Base-by-base conservation (phyloP, 2,329 filamentous ascomycete species). In the Aureobasidium uvarum region DNA sequence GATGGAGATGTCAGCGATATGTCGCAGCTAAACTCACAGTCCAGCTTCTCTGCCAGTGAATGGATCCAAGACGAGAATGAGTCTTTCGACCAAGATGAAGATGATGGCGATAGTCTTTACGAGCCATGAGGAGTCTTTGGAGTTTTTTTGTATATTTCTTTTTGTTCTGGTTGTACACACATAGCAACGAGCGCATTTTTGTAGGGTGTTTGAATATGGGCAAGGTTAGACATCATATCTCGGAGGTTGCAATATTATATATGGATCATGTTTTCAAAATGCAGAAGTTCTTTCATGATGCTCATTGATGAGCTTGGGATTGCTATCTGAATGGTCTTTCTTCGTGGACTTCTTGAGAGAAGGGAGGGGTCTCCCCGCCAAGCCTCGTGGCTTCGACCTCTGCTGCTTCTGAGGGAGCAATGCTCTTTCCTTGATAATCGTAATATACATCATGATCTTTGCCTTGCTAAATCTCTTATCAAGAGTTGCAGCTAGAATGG, bases 131-230 rank as follows among this genome's bases (percentile, higher is more conserved):
- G 38, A 46, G 50, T 16, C 16, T 25, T 25, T 38, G 46, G 31
- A 62, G 43, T 62, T 50, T 45, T 58, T 60, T n/a, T 51, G 56
- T 38, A 46, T 50, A 41, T 31, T 41, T 62, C 10, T 33, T 5
- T 5, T 28, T 25, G 25, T 1, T 25, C 28, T 31, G 23, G 2
- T 41, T 38, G 39, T 31, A 43, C 55, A 39, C n/a, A 60, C 56
- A 60, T 60, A 38, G 58, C 45, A 46, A 51, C 6, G 58, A 51
- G 31, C 20, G 56, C 39, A 41, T 25, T 28, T 45, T 33, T 33
- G 20, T 8, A 13, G 38, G n/a, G n/a, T 0, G n/a, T 55, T 28
- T 11, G 18, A 11, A 25, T 14, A 36, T 5, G n/a, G n/a, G 16
- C 2, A 13, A 23, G 31, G 20, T 48, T 48, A 4, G 13, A 18